Evolutionary conservation across 345 rosid species (phyloP).

Genomic region (Barbarea vulgaris): DNA sequence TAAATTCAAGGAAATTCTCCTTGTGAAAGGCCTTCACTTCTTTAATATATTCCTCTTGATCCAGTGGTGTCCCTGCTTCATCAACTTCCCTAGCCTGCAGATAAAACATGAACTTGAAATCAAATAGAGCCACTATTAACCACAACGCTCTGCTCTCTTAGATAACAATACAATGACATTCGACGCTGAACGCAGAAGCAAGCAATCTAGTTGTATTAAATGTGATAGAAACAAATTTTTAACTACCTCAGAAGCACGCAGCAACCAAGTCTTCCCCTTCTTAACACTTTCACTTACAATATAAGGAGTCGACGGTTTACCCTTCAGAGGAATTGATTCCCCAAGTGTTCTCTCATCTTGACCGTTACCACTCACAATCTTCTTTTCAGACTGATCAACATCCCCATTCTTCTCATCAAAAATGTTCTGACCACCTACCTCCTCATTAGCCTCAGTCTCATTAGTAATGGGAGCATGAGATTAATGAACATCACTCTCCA

Average conservation of each 20-base stretch:
- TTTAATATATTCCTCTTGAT: constrained; percentile 69
- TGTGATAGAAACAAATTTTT: not conserved
- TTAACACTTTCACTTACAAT: constrained; percentile 44
- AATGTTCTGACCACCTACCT: constrained; percentile 14
- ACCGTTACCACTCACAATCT: constrained; percentile 10
- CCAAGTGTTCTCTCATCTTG: constrained; percentile 20
- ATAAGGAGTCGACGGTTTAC: constrained; percentile 39
- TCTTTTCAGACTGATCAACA: constrained; percentile 26
- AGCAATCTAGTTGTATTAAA: not conserved
- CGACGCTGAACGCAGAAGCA: not conserved
- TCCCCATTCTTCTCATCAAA: constrained; percentile 20
- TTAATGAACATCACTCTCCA: constrained; percentile 49
- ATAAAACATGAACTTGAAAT: constrained; percentile 4
- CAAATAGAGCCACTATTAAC: not conserved
- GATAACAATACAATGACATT: not conserved
- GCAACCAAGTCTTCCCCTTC: constrained; percentile 66
- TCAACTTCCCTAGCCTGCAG: constrained; percentile 61
- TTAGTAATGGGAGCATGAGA: constrained; percentile 32
- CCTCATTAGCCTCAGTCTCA: constrained; percentile 21
- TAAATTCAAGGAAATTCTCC: constrained; percentile 68
- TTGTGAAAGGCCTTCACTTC: constrained; percentile 73
- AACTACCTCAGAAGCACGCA: constrained; percentile 62
- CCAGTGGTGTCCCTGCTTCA: constrained; percentile 71
- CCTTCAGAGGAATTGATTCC: constrained; percentile 36
- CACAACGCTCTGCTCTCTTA: not conserved